These are phyloP conservation scores for Trichoderma lentiforme DNA, from an alignment of 2,329 filamentous ascomycete species.

Conservation along the genomic window DNA sequence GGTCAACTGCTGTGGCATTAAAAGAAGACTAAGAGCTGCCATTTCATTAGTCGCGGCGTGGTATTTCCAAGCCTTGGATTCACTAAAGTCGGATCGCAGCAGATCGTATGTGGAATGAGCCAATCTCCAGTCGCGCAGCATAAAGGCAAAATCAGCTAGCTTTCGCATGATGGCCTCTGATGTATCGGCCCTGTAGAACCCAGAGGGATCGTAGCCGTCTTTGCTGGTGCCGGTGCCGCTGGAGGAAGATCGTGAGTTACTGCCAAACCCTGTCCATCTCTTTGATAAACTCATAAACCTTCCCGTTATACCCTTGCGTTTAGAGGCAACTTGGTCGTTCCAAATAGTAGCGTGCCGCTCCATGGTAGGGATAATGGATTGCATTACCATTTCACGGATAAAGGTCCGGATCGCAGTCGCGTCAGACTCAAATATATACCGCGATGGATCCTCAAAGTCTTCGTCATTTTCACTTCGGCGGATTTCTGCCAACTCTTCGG, in stretches of 20 bases:
- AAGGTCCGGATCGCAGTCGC: constrained; percentile 83
- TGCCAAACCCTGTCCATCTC: constrained; percentile 80
- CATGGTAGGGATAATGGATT: constrained; percentile 95
- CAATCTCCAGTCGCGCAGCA: constrained; percentile 94
- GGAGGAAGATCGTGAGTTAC: constrained; percentile 58
- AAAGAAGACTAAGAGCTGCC: constrained; percentile 78
- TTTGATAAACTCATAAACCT: constrained; percentile 94
- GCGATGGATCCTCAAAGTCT: constrained; percentile 65
- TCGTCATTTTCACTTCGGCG: constrained; percentile 64
- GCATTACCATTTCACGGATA: constrained; percentile 89
- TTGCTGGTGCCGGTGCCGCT: constrained; percentile 47
- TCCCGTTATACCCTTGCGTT: constrained; percentile 81
- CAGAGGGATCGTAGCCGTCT: constrained; percentile 75
- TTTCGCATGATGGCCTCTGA: constrained; percentile 91
- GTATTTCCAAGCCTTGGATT: constrained; percentile 95
- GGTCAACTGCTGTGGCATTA: constrained; percentile 68
- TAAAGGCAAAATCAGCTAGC: constrained; percentile 91
- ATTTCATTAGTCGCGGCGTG: constrained; percentile 95
- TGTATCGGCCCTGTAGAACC: constrained; percentile 79
- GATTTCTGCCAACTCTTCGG: constrained; percentile 77
- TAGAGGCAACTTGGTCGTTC: constrained; percentile 96
- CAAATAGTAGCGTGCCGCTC: constrained; percentile 85
- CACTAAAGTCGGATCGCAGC: constrained; percentile 80
- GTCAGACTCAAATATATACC: constrained; percentile 89
- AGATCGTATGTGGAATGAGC: constrained; percentile 91